Evolutionary conservation across 805 yeast species (phyloP).

Genomic region (Candida nonsorbophila): DNA sequence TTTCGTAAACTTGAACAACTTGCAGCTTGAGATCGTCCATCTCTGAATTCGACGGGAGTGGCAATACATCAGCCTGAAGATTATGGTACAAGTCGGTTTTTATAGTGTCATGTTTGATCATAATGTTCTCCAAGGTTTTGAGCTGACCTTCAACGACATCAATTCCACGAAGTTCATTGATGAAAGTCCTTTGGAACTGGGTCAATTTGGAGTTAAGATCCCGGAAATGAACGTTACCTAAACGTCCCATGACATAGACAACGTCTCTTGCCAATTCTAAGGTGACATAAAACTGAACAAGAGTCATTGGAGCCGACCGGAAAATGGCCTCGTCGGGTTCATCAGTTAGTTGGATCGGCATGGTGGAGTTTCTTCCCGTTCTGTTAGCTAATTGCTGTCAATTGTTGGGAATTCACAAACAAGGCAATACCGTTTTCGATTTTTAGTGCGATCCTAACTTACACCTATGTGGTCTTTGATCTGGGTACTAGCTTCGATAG

Average conservation of each 20-base stretch:
- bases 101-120: constrained; percentile 24
- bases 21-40: constrained; percentile 26
- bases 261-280: constrained; percentile 41
- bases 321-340: constrained; percentile 30
- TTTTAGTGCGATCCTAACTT: no score
- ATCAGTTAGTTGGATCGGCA: constrained; percentile 8
- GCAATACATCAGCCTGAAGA: constrained; percentile 51
- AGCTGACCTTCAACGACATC: constrained; percentile 30
- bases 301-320: constrained; percentile 45
- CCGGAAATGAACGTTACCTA: constrained; percentile 39
- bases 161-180: constrained; percentile 32
- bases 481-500: no score
- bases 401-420: no score
- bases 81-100: constrained; percentile 20
- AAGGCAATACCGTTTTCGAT: no score
- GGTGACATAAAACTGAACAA: constrained; percentile 45
- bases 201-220: constrained; percentile 45
- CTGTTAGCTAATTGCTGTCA: no score
- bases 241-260: constrained; percentile 31
- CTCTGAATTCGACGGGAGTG: constrained; percentile 32
- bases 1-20: constrained; percentile 19
- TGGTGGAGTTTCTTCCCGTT: constrained; percentile 2
- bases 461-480: no score
- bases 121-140: constrained; percentile 17
- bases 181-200: constrained; percentile 42